Evolutionary conservation across 2,329 filamentous ascomycete species (phyloP), one percentile per base, ranked within the genome.

Genomic region (Orbilia ellipsospora): DNA sequence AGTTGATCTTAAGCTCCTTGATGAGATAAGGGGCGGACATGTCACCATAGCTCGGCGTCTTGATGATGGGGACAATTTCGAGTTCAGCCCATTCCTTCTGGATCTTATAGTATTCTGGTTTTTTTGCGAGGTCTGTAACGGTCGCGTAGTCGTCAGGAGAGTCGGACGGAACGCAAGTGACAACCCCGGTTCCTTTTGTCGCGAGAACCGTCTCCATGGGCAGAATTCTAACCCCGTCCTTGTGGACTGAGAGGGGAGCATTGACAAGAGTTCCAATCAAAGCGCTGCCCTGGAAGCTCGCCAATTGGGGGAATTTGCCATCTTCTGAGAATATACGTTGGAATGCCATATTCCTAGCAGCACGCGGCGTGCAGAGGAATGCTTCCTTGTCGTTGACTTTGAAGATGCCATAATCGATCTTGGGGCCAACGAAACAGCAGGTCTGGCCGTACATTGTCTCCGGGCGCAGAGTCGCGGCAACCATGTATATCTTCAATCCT

Each of bases 391-490:
- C 87, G 20, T 87, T 88, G 66, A 89, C 88, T 83, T 92, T 92
- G 86, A 92, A 97, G 77, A 99, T 84, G 60, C 94, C 94, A 80
- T 99, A 99, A 52, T 86, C 88, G 80, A 98, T 91, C 81, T 91
- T 92, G 8, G 95, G 94, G 2, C 93, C 92, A 56, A 99, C 92
- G 80, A 98, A 99, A 82, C 94, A 97, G 84, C 92, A 96, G 2
- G 90, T 96, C 83, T 98, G 95, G 48, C 96, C 96, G 82, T 98
- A 99, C 94, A 99, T 98, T 42, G 95, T 99, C 86, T 99, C 95
- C 1, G 95, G 93, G 77, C 95, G 88, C 77, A 99, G 87, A 66
- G 95, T 98, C 15, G 95, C 95, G 12, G 95, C 92, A 12, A 98
- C 89, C 80, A 98, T 91, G 85, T 90, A 98, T 68, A 97, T 90